Base-by-base conservation (phyloP, 2,329 filamentous ascomycete species). In the Plenodomus tracheiphilus region DNA sequence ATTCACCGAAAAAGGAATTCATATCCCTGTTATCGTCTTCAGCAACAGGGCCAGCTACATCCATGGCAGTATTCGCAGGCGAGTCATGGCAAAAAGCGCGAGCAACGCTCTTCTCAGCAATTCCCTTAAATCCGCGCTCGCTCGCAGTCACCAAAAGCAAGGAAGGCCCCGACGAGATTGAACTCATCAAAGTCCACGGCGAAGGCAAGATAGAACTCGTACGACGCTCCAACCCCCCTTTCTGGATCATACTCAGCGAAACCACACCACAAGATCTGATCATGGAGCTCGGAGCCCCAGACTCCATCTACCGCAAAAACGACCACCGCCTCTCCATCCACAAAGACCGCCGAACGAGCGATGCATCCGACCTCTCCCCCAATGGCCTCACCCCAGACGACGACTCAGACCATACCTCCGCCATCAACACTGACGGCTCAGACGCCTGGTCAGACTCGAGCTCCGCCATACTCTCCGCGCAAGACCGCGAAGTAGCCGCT, bases 211-310 rank as follows among this genome's bases (percentile, higher is more conserved):
- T 97, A 42, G 89, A 96, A 68, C 77, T 97, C 2, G 78, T 89
- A 41, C 85, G 91, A 51, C 85, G 89, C 55, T 85, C 85, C 4
- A 85, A 77, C 36, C 79, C 80, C 25, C 81, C 84, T 0, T 84
- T 91, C 48, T 85, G 82, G 75, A 87, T 99, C 46, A 79, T 79
- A 2, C 78, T 99, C 0, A 91, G 91, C 39, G 85, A 94, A 66
- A 97, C 93, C 0, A 95, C 90, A 1, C 89, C 91, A 0, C 94
- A 99, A 74, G 91, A 97, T 59, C 77, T 99, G 2, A 84, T 97
- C 17, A 87, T 89, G 49, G 92, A 96, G 65, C 81, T 99, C 7
- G 94, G 94, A 0, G 91, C 94, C 4, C 94, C 94, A 1, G 93
- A 97, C 69, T 90, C 92, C 17, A 95, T 96, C 38, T 97, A 97